These are phyloP conservation scores for Cercospora sp. DNA, from an alignment of 2,329 filamentous ascomycete genomes.

Conservation along the genomic window DNA sequence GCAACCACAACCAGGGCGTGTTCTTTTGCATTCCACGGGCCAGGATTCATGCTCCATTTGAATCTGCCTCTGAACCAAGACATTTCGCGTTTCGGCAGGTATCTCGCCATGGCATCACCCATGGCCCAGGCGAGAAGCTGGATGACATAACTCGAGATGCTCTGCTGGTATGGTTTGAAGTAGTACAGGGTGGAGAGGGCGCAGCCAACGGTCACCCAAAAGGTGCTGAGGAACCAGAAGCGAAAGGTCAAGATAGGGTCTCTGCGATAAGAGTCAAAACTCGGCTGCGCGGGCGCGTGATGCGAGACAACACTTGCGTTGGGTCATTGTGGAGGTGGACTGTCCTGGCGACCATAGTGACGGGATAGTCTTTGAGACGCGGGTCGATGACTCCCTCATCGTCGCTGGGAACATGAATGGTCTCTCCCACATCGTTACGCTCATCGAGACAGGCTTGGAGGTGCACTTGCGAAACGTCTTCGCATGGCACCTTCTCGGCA, in stretches of 20 bases:
- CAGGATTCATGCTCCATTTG: slow-evolving; percentile 39
- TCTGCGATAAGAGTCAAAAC: slow-evolving; percentile 1
- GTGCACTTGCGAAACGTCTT: background rate
- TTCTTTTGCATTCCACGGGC: slow-evolving; percentile 41
- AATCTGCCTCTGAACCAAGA: slow-evolving; percentile 31
- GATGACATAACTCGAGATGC: slow-evolving; percentile 15
- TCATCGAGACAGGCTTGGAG: background rate
- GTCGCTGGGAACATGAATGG: slow-evolving; percentile 13
- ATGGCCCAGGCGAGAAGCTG: slow-evolving; percentile 24
- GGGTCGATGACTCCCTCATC: slow-evolving; percentile 22
- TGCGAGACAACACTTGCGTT: slow-evolving; percentile 5
- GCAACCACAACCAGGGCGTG: slow-evolving; percentile 40
- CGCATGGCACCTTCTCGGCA: background rate
- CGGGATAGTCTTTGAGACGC: slow-evolving; percentile 19
- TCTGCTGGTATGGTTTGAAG: slow-evolving; percentile 24
- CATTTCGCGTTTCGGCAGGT: slow-evolving; percentile 30
- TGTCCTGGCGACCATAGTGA: slow-evolving; percentile 17
- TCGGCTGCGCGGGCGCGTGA: background rate
- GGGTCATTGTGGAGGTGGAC: slow-evolving; percentile 22
- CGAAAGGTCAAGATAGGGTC: slow-evolving; percentile 26
- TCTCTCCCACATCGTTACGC: background rate
- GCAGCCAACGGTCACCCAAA: slow-evolving; percentile 24
- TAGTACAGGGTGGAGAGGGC: slow-evolving; percentile 23
- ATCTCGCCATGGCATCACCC: slow-evolving; percentile 22
- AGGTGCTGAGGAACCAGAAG: slow-evolving; percentile 24